phyloP scores from a whole-genome alignment of 2,329 filamentous ascomycete species.

The Thielaviopsis cerberus region DNA sequence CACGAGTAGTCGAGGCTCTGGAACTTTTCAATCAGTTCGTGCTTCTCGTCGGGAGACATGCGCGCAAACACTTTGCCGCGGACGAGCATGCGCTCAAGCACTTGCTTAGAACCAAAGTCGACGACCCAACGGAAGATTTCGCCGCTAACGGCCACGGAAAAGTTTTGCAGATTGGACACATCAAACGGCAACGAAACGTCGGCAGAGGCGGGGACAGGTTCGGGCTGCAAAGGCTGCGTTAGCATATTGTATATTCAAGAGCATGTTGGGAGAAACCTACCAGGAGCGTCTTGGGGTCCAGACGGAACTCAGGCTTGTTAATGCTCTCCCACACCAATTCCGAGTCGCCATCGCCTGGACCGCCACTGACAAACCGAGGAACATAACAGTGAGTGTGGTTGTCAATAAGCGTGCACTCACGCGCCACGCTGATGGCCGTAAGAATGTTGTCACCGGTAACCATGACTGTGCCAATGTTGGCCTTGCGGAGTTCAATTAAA shows the following conservation, averaged over 20 bases:
- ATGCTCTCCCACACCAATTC: conserved; percentile 80
- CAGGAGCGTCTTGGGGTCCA: conserved; percentile 62
- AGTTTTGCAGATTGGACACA: conserved; percentile 63
- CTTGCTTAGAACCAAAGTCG: conserved; percentile 67
- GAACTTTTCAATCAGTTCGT: conserved; percentile 89
- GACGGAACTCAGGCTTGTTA: conserved; percentile 49
- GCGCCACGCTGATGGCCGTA: conserved; percentile 85
- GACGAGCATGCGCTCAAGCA: conserved; percentile 74
- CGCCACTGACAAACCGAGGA: conserved; percentile 65
- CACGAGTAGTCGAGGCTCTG: conserved; percentile 90
- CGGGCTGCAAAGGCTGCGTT: conserved; percentile 34
- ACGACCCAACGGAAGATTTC: conserved; percentile 95
- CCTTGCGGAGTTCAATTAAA: conserved; percentile 61
- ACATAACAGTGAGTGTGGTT: conserved; percentile 77
- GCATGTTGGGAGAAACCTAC: conserved; percentile 23
- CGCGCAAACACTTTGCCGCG: conserved; percentile 84
- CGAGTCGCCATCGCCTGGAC: conserved; percentile 25
- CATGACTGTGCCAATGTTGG: conserved; percentile 82
- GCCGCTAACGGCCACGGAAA: conserved; percentile 73
- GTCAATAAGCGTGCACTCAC: conserved; percentile 72
- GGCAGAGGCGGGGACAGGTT: conserved; percentile 47
- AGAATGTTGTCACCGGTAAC: conserved; percentile 96
- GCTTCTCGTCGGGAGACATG: conserved; percentile 98
- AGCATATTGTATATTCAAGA: background rate
- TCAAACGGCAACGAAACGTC: conserved; percentile 78